phyloP scores from a whole-genome alignment of 2,329 filamentous ascomycete species.

The Trichoderma brevicompactum region DNA sequence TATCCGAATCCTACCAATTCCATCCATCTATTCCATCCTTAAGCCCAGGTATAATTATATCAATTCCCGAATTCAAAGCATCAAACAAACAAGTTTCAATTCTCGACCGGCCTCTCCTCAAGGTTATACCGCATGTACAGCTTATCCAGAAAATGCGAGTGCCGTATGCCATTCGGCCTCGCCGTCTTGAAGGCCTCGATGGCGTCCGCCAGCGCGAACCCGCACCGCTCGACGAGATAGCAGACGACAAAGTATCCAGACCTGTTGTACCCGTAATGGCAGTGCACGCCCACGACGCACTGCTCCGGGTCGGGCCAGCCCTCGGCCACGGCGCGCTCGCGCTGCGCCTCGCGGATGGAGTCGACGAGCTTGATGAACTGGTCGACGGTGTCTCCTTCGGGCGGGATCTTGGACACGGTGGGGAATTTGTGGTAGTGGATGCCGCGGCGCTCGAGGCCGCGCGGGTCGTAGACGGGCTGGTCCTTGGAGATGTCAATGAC shows the following conservation, averaged over 20 bases:
- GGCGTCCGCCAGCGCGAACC: slow-evolving; percentile 73
- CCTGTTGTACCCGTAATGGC: slow-evolving; percentile 94
- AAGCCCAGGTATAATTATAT: neutral
- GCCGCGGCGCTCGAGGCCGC: slow-evolving; percentile 66
- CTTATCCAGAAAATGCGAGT: slow-evolving; percentile 85
- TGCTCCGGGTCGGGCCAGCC: slow-evolving; percentile 46
- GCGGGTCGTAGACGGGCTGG: slow-evolving; percentile 84
- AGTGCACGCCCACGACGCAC: slow-evolving; percentile 80
- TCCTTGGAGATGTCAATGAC: slow-evolving; percentile 93
- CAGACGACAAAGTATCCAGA: slow-evolving; percentile 90
- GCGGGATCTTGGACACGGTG: slow-evolving; percentile 89
- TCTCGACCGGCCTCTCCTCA: slow-evolving; percentile 29
- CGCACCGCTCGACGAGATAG: slow-evolving; percentile 84
- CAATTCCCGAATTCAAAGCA: no score
- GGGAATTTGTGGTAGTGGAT: slow-evolving; percentile 84
- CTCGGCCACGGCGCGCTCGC: slow-evolving; percentile 42
- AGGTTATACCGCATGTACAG: slow-evolving; percentile 75
- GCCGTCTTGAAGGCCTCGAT: slow-evolving; percentile 75
- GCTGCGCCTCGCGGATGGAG: slow-evolving; percentile 60
- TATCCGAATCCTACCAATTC: neutral
- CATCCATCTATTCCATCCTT: slow-evolving; percentile 16
- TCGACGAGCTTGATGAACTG: slow-evolving; percentile 63
- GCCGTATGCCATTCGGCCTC: slow-evolving; percentile 82
- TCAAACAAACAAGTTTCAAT: neutral
- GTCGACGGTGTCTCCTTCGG: slow-evolving; percentile 59